phyloP scores from a whole-genome alignment of 2,329 filamentous ascomycete genomes.

The Arthrobotrys sinensis region DNA sequence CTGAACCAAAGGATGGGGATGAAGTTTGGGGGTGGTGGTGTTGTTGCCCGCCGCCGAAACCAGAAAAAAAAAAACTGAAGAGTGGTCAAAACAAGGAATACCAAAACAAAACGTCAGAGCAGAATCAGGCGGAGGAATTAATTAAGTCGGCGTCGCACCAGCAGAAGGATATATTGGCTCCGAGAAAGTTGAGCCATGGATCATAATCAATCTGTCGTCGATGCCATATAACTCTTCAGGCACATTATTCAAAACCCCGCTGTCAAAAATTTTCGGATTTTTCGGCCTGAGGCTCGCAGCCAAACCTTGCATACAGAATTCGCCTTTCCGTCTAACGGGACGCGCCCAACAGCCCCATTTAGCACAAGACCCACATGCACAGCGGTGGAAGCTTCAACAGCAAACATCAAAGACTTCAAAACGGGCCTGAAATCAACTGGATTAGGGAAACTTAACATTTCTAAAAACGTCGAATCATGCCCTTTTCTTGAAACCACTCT shows the following conservation, averaged over 20 bases:
- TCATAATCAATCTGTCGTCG: no score
- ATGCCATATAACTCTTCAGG: neutral
- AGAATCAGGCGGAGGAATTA: neutral
- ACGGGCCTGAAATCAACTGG: no score
- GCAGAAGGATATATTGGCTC: no score
- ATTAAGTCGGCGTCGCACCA: no score
- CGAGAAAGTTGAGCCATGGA: no score
- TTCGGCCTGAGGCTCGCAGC: constrained; percentile 3
- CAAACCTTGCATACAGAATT: constrained; percentile 22
- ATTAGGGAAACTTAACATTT: no score
- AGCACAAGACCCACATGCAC: constrained; percentile 2
- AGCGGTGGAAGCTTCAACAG: neutral
- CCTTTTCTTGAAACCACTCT: no score
- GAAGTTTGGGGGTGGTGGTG: neutral
- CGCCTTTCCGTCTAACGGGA: neutral
- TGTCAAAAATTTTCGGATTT: neutral
- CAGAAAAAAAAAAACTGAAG: constrained; percentile 1
- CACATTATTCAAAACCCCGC: neutral
- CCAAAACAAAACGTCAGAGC: constrained; percentile 20
- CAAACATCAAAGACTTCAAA: neutral
- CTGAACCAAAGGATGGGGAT: neutral
- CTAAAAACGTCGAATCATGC: no score
- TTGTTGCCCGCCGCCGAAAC: constrained; percentile 26
- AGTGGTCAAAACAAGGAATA: constrained; percentile 8
- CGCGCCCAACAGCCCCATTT: neutral